Evolutionary conservation across 2,329 filamentous ascomycete genomes (phyloP), one percentile per base, ranked within the genome.

Genomic region (Fusarium sp.): DNA sequence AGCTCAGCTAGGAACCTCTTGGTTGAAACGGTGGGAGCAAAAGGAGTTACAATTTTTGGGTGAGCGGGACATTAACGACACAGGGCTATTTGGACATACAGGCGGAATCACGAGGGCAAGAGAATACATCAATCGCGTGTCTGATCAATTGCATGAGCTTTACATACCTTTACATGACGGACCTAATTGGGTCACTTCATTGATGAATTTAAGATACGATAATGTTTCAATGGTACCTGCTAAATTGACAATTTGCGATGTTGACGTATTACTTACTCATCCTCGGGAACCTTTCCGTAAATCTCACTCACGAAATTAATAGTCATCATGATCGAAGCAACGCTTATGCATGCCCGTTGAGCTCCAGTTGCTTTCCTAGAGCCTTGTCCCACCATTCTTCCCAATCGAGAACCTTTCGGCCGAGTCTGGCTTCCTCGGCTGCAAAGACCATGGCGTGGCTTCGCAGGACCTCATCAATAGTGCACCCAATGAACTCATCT

Each of bases 391-490:
- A 97, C 93, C 93, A 97, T 48, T 85, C 79, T 44, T 81, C 81
- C 90, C 93, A 98, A 71, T 91, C 85, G 6, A 98, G 81, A 10
- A 96, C 90, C 76, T 86, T 89, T 75, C 86, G 88, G 52, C 86
- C 84, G 51, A 83, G 84, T 74, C 95, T 87, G 7, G 95, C 93
- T 74, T 97, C 92, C 80, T 98, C 96, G 0, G 95, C 96, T 25
- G 93, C 94, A 83, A 98, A 99, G 0, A 98, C 95, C 80, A 96
- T 88, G 3, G 92, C 94, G 81, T 98, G 96, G 75, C 93, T 97
- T 50, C 91, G 86, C n/a, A 98, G 86, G 2, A 91, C 89, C 76
- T 98, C 96, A 59, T 97, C 93, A 10, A 97, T 81, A 14, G 91
- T 92, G 79, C 93, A 97, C 0, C 93, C 94, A 26, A 98, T 84